Base-by-base conservation (phyloP, 2,329 filamentous ascomycete species). In the Sordariomycetes sp. region DNA sequence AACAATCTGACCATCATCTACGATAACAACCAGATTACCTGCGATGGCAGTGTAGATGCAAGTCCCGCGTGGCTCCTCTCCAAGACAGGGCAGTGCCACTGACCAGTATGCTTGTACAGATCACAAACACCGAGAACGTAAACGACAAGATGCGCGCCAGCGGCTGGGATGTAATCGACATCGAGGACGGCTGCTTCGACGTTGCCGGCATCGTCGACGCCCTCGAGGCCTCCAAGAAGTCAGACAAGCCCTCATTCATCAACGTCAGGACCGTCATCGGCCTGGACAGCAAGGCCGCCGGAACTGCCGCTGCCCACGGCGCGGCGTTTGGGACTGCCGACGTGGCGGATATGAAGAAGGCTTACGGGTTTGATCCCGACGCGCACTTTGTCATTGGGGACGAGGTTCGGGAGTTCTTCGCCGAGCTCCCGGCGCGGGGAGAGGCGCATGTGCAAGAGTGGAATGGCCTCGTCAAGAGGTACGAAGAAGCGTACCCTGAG, bases 1-100 rank as follows among this genome's bases (percentile, higher is more conserved):
- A 92, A 92, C 71, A 99, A 97, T 82, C 80, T 99, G 69, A 97
- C 97, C 75, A 85, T 83, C 74, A 82, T 99, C 75, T 99, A 92
- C 75, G 94, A 99, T 70, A 92, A 99, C 81, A 99, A 99, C 83
- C 88, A 96, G 74, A 97, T 99, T 70, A 95, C 81, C 67, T 85
- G 84, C 69, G 94, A 99, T 70, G 94, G 94, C 74, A 87, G 96
- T 79, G 83, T 84, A 71, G 80, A 79, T 24, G 80, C 78, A 3
- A 84, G 45, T 17, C 39, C 8, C 6, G 7, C 15, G 36, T 12
- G 12, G 15, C 39, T n/a, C 2, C 13, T 45, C n/a, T n/a, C 13
- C 13, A 3, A 8, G 17, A n/a, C 15, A n/a, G 5, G 7, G 13
- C n/a, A 17, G 13, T n/a, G 39, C 2, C 7, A 17, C 39, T 45